Conservation (phyloP, 495 filamentous ascomycete genomes). For the Penicillium malachiteum region DNA sequence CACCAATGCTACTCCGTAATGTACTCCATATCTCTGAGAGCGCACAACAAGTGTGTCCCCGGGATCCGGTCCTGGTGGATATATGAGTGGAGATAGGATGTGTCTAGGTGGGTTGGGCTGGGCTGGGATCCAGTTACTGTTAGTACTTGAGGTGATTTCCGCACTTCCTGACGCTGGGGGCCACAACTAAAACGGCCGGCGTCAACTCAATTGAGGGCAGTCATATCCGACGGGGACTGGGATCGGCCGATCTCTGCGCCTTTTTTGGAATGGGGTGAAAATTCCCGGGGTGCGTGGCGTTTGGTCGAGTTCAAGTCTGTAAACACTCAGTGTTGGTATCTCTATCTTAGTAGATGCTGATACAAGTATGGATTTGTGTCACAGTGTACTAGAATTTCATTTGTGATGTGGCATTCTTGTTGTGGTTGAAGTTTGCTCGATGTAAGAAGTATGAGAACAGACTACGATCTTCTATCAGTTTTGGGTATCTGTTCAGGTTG, state of each 20-base stretch:
- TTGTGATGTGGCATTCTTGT: no score
- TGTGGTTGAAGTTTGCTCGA: no score
- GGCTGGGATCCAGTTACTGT: background rate
- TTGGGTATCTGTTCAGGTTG: no score
- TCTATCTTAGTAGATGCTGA: background rate
- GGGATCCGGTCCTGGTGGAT: slow-evolving; percentile 4
- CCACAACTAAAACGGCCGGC: slow-evolving; percentile 16
- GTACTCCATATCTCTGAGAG: no score
- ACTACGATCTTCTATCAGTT: no score
- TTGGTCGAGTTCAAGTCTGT: background rate
- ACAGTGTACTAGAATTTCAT: no score
- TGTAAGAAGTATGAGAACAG: no score
- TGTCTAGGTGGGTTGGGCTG: background rate
- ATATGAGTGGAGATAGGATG: slow-evolving; percentile 1
- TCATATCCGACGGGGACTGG: slow-evolving; percentile 14
- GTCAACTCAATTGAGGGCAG: slow-evolving; percentile 24
- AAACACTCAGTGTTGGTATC: background rate
- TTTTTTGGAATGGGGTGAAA: slow-evolving; percentile 7
- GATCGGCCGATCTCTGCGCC: slow-evolving; percentile 17
- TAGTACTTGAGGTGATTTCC: background rate
- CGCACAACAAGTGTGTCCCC: background rate
- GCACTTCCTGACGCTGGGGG: background rate
- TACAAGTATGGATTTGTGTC: no score
- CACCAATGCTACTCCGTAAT: no score
- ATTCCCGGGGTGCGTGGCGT: slow-evolving; percentile 5